phyloP scores from a whole-genome alignment of 257 asterid species.

The Nicotiana obtusifolia region DNA sequence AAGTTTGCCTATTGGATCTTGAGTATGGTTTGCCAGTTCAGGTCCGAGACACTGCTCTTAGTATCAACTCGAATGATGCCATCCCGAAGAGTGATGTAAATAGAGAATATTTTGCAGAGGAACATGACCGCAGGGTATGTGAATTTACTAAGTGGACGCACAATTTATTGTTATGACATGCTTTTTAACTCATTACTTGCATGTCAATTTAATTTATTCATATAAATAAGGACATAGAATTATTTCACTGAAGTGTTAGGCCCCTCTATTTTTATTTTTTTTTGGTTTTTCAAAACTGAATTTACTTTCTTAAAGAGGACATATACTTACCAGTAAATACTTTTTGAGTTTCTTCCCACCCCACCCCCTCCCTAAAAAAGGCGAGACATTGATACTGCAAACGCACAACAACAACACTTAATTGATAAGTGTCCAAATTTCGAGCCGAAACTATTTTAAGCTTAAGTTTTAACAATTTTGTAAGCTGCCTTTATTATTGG shows the following conservation, averaged over 20 bases:
- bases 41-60: constrained; percentile 90
- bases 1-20: constrained; percentile 96
- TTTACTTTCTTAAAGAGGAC: not conserved
- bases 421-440: not conserved
- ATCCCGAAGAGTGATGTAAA: constrained; percentile 98
- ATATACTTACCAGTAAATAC: not conserved
- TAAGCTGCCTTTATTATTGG: not conserved
- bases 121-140: constrained; percentile 91
- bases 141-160: constrained; percentile 7
- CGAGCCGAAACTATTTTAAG: not conserved
- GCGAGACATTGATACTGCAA: not conserved
- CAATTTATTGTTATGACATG: not conserved
- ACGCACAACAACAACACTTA: not conserved
- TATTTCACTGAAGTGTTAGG: not conserved
- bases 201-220: not conserved
- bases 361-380: no score
- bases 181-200: not conserved
- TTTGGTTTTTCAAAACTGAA: no score
- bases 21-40: constrained; percentile 98
- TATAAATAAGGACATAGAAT: not conserved
- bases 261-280: no score
- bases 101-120: constrained; percentile 95
- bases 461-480: not conserved
- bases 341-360: no score
- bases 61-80: constrained; percentile 81